These are phyloP conservation scores for Physcia stellaris DNA, from an alignment of 495 filamentous ascomycete species.

Conservation along the genomic window DNA sequence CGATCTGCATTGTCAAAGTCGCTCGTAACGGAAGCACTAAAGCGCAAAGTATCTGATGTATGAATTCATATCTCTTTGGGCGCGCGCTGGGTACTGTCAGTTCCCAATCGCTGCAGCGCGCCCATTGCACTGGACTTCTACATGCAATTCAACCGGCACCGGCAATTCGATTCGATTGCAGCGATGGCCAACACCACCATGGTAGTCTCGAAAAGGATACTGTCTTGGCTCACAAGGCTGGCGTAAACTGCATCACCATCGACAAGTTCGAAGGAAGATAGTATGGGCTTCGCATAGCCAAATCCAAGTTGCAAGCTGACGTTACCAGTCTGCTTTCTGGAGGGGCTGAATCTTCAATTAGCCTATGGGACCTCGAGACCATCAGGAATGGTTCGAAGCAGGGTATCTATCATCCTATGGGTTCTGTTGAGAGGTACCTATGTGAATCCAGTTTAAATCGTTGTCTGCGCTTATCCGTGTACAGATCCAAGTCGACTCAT, in stretches of 20 bases:
- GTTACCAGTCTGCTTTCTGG: slow-evolving; percentile 59
- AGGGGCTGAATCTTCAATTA: slow-evolving; percentile 64
- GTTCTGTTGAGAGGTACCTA: slow-evolving; percentile 5
- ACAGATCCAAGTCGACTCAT: slow-evolving; percentile 40
- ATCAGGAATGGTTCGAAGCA: slow-evolving; percentile 18
- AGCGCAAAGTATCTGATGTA: slow-evolving; percentile 43
- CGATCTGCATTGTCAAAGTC: no score
- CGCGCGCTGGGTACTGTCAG: slow-evolving; percentile 51
- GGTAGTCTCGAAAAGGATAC: slow-evolving; percentile 15
- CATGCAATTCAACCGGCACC: slow-evolving; percentile 47
- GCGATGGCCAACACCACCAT: slow-evolving; percentile 19
- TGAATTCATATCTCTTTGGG: slow-evolving; percentile 69
- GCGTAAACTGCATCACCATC: slow-evolving; percentile 61
- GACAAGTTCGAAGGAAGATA: slow-evolving; percentile 67
- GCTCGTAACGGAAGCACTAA: no score
- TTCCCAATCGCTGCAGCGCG: slow-evolving; percentile 45
- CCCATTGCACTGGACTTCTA: slow-evolving; percentile 47
- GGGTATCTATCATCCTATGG: slow-evolving; percentile 37
- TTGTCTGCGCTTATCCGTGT: slow-evolving; percentile 16
- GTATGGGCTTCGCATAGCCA: slow-evolving; percentile 28
- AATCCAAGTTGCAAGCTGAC: slow-evolving; percentile 7
- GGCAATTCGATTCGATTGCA: slow-evolving; percentile 52
- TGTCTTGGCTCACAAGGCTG: slow-evolving; percentile 54
- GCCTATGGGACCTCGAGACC: slow-evolving; percentile 69
- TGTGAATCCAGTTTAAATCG: slow-evolving; percentile 4